Base-by-base conservation (phyloP, 2,329 filamentous ascomycete genomes). In the Zymoseptoria passerinii region DNA sequence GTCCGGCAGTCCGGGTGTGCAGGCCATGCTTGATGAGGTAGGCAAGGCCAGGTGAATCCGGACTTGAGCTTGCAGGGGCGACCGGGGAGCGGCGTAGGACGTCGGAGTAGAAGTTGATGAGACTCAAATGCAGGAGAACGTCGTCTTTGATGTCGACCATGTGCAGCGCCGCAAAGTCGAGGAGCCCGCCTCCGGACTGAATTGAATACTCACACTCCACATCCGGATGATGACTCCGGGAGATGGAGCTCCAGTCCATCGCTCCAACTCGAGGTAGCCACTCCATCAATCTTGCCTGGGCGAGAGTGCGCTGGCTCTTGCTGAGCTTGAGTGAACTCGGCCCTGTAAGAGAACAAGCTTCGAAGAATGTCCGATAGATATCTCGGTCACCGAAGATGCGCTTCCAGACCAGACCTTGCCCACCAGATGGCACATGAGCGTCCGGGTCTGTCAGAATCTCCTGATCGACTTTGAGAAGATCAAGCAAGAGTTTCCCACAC, bases 361-460 rank as follows among this genome's bases (percentile, higher is more conserved):
- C 77, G 70, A 83, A 86, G 29, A 86, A 73, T 7, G 79, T 72
- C 1, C 74, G 74, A 63, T 84, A 84, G 6, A 86, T 77, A 65
- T 84, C 78, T 58, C 76, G 78, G 62, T 86, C 84, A 2, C 77
- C 76, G 65, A 87, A 86, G 0, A 86, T 64, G 18, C 84, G 79
- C 66, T 82, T 80, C 83, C 83, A 86, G 66, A 87, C 75, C 1
- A 84, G 71, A 0, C 79, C 80, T 62, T 81, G 78, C 3, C 78
- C 78, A 23, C 65, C 62, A 1, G 56, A 44, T 8, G 60, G 65
- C 8, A 64, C 29, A 52, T 65, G 62, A 16, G 65, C 61, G 28
- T 65, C 60, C 5, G 64, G 57, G 29, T 63, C 58, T 50, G 53
- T 55, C n/a, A 54, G 57, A 65, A 66, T 57, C 65, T 74, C 67